Conservation (phyloP, 2,329 filamentous ascomycete species). For the Aspergillus brasiliensis region DNA sequence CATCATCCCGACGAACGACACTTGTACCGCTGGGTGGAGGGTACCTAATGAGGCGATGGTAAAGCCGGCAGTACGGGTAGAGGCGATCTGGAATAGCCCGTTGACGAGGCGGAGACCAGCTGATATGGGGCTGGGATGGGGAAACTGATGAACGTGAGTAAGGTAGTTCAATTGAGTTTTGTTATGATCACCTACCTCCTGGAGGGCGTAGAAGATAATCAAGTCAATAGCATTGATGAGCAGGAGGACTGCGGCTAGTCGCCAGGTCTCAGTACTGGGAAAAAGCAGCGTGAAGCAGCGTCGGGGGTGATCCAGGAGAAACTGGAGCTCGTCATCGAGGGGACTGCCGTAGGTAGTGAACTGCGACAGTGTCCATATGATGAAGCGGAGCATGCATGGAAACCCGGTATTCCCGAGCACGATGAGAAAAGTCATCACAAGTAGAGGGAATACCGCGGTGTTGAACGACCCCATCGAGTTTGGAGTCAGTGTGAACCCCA, state of each 20-base stretch:
- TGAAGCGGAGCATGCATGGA: constrained; percentile 85
- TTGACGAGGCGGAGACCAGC: constrained; percentile 47
- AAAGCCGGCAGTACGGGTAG: constrained; percentile 88
- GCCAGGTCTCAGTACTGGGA: constrained; percentile 84
- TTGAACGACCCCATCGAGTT: constrained; percentile 92
- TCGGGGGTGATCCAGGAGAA: constrained; percentile 87
- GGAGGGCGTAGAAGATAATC: constrained; percentile 76
- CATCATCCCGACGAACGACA: constrained; percentile 66
- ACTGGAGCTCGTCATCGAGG: constrained; percentile 81
- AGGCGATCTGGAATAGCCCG: constrained; percentile 72
- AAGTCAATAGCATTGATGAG: constrained; percentile 79
- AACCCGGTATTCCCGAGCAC: constrained; percentile 93
- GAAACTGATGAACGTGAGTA: constrained; percentile 6
- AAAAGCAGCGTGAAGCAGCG: constrained; percentile 94
- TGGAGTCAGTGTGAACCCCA: constrained; percentile 84
- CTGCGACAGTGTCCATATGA: constrained; percentile 80
- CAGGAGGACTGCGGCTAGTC: constrained; percentile 82
- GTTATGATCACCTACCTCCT: constrained; percentile 65
- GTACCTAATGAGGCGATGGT: constrained; percentile 72
- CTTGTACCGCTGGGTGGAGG: constrained; percentile 75
- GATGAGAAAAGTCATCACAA: constrained; percentile 80
- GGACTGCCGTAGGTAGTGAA: constrained; percentile 64
- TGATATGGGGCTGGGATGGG: constrained; percentile 68
- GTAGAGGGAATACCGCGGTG: constrained; percentile 69
- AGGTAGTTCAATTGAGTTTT: not conserved